Conservation (phyloP, 2,329 filamentous ascomycete genomes). For the Neurospora sp. region DNA sequence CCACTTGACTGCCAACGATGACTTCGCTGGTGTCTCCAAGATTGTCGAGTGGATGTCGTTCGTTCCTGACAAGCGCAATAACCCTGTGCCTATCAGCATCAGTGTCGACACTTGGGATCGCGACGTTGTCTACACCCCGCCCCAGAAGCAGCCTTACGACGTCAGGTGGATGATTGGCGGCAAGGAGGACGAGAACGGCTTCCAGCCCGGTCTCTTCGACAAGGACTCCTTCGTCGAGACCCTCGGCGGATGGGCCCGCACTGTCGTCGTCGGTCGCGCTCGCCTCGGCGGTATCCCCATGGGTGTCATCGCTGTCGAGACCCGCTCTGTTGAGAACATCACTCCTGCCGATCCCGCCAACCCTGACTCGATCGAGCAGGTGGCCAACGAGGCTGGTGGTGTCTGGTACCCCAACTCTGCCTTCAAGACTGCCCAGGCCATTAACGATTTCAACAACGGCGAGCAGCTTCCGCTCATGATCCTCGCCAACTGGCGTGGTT, state of each 20-base stretch:
- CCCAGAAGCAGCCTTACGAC: slow-evolving; percentile 79
- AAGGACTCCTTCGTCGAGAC: slow-evolving; percentile 94
- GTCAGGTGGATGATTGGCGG: slow-evolving; percentile 89
- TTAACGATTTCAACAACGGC: slow-evolving; percentile 98
- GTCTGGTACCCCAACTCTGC: slow-evolving; percentile 99
- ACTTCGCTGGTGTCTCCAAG: slow-evolving; percentile 95
- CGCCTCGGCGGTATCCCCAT: slow-evolving; percentile 94
- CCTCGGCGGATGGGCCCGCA: slow-evolving; percentile 93
- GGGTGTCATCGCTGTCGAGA: slow-evolving; percentile 96
- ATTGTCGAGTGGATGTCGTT: slow-evolving; percentile 98
- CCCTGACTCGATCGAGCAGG: slow-evolving; percentile 94
- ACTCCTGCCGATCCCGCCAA: slow-evolving; percentile 95
- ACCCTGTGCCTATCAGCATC: slow-evolving; percentile 84
- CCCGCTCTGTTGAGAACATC: slow-evolving; percentile 90
- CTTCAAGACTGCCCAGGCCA: slow-evolving; percentile 98
- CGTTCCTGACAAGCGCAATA: slow-evolving; percentile 89
- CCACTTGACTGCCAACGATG: slow-evolving; percentile 94
- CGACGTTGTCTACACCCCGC: slow-evolving; percentile 74
- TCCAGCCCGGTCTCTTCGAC: slow-evolving; percentile 88
- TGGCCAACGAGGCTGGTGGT: slow-evolving; percentile 89
- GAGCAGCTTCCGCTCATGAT: slow-evolving; percentile 99
- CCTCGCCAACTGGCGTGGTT: slow-evolving; percentile 98
- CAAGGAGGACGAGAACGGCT: slow-evolving; percentile 73
- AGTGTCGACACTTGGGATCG: slow-evolving; percentile 85
- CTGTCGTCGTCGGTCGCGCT: slow-evolving; percentile 92